A percentile compares a stretch with the other conserved stretches of the same genome.
These are phyloP conservation scores for Fagopyrum tataricum DNA, from an alignment of 148 eudicot genomes.

Conservation along the genomic window DNA sequence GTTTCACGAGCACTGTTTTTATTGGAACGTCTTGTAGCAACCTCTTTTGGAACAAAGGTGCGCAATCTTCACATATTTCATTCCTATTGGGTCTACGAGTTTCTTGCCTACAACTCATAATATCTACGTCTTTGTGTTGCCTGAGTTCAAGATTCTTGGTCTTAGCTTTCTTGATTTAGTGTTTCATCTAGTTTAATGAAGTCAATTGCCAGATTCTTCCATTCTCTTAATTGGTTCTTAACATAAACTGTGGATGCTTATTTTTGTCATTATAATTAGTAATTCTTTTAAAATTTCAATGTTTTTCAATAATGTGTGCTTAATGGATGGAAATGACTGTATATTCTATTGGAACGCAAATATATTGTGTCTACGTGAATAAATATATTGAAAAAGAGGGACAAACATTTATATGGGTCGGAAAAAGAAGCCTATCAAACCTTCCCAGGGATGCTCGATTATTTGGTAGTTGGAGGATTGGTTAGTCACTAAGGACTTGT, in stretches of 20 bases:
- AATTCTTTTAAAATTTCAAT: neutral
- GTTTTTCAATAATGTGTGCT: neutral
- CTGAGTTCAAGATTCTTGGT: too few relatives aligned
- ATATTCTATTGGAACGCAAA: conserved; percentile 19
- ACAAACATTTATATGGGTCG: conserved; percentile 49
- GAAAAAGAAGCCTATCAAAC: conserved; percentile 49
- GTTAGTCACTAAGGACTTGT: conserved; percentile 18
- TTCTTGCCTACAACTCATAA: too few relatives aligned
- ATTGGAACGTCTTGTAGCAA: conserved; percentile 63
- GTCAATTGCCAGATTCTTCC: too few relatives aligned
- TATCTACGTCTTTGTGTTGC: too few relatives aligned
- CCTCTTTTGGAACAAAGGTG: conserved; percentile 69
- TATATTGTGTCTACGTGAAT: conserved; percentile 63
- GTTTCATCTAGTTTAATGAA: too few relatives aligned
- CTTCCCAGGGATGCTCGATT: conserved; percentile 70
- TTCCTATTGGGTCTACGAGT: too few relatives aligned
- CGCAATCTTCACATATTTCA: neutral
- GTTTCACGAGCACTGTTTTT: conserved; percentile 39
- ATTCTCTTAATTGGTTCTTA: too few relatives aligned
- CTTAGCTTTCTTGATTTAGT: too few relatives aligned
- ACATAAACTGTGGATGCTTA: neutral
- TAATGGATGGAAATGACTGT: neutral
- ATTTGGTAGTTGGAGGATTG: conserved; percentile 75
- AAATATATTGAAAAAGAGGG: conserved; percentile 55
- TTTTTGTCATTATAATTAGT: neutral